Evolutionary conservation across 345 rosid species (phyloP), one percentile per base, ranked within the genome.

Genomic region (Microthlaspi erraticum): DNA sequence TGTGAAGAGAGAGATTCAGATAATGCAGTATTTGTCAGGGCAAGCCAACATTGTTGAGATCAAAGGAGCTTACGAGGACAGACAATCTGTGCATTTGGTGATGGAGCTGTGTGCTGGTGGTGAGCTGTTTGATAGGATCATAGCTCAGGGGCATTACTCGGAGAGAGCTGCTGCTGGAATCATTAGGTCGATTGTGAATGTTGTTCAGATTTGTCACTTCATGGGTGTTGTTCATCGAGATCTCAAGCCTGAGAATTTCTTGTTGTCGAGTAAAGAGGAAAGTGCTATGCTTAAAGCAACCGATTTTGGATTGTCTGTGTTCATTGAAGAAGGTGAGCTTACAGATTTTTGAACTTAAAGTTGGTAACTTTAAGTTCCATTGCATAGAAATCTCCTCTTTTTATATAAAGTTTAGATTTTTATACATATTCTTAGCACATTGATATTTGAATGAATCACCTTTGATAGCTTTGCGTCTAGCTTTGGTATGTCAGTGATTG

Each of bases 31-130:
- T 62, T 72, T 92, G 77, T 84, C 90, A 17, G 98, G 96, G 16
- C 93, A 92, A 64, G 80, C 87, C 0, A 92, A 87, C 29, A 86
- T 87, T 56, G 96, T 92, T 20, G 92, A 89, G 64, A 86, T 92
- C 64, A 83, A 77, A 69, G 98, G 92, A 56, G 86, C 90, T 70
- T 86, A 72, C 60, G 96, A 89, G 68, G 98, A 92, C 70, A 80
- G 76, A 61, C 85, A 83, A 52, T 85, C 90, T 43, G 83, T 89
- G 17, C 98, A 92, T 78, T 78, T 92, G 39, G 94, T 89, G 45
- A 91, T 91, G 97, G 97, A 89, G 60, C 77, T 91, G 69, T 91
- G 97, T 69, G 88, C 93, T 53, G 98, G 97, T 10, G 96, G 97
- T 44, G 97, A 91, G 83, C 81, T 91, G 34, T 91, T 91, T 26